Evolutionary conservation across 495 filamentous ascomycete genomes (phyloP).

Genomic region (Trichoderma erinaceum): DNA sequence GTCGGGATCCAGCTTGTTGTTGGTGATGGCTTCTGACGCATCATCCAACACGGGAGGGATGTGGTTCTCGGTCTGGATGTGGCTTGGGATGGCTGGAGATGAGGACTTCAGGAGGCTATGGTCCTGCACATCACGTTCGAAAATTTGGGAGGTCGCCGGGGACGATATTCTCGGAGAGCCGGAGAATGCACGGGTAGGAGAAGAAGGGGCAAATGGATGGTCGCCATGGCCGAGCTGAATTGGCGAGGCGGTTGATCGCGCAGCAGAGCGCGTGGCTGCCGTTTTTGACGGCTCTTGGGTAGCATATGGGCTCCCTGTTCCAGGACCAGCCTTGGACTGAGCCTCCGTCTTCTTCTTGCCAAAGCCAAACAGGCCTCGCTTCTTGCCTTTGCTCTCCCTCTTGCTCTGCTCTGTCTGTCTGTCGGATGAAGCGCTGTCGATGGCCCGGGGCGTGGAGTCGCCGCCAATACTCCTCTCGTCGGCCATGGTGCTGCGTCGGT

Average conservation of each 20-base stretch:
- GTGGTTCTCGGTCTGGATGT: slow-evolving; percentile 86
- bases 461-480: slow-evolving; percentile 27
- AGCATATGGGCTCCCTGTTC: slow-evolving; percentile 24
- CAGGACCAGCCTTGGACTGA: slow-evolving; percentile 31
- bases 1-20: slow-evolving; percentile 67
- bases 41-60: slow-evolving; percentile 88
- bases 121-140: slow-evolving; percentile 90
- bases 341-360: slow-evolving; percentile 60
- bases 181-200: slow-evolving; percentile 44
- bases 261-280: slow-evolving; percentile 10
- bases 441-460: slow-evolving; percentile 33
- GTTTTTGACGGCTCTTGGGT: slow-evolving; percentile 24
- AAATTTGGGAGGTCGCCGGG: slow-evolving; percentile 75
- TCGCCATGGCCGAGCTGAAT: slow-evolving; percentile 23
- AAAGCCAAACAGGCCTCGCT: slow-evolving; percentile 53
- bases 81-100: slow-evolving; percentile 72
- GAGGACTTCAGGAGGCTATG: slow-evolving; percentile 50
- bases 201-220: slow-evolving; percentile 40
- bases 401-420: slow-evolving; percentile 26
- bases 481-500: slow-evolving; percentile 22
- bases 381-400: slow-evolving; percentile 39
- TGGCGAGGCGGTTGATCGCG: slow-evolving; percentile 38
- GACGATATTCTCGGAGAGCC: slow-evolving; percentile 57
- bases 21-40: slow-evolving; percentile 81
- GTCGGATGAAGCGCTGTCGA: slow-evolving; percentile 26